Conservation (phyloP, 371 early-diverging fungal genomes). For the Apophysomyces elegans region DNA sequence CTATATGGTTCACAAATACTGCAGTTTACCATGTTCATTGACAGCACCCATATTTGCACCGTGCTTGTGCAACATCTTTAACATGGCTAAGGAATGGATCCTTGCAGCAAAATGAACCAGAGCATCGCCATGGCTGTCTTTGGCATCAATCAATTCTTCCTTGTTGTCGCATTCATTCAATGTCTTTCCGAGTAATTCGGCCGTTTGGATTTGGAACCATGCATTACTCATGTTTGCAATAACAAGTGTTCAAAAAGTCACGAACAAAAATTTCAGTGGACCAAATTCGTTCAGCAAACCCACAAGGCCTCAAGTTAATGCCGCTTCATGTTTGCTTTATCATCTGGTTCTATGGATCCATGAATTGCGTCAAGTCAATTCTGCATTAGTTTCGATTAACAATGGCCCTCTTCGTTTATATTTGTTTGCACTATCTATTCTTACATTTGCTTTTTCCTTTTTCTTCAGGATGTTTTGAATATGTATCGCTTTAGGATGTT, state of each 20-base stretch:
- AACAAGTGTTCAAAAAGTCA: background rate
- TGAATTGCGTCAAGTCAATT: too few species aligned
- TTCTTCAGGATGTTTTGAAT: too few species aligned
- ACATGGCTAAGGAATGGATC: constrained; percentile 30
- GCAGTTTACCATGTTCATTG: constrained; percentile 48
- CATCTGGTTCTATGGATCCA: too few species aligned
- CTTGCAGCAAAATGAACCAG: constrained; percentile 57
- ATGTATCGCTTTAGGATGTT: too few species aligned
- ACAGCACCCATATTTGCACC: constrained; percentile 43
- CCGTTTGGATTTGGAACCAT: constrained; percentile 1
- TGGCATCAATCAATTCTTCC: constrained; percentile 20
- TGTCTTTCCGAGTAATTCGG: background rate
- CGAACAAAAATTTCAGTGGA: background rate
- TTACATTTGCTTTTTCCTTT: too few species aligned
- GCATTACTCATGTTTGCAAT: background rate
- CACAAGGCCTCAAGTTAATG: too few species aligned
- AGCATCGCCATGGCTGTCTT: constrained; percentile 50
- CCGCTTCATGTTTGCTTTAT: background rate
- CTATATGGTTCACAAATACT: background rate
- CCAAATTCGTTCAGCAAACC: too few species aligned
- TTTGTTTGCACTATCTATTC: too few species aligned
- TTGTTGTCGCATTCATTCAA: background rate
- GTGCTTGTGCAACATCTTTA: constrained; percentile 31
- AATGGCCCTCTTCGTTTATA: too few species aligned
- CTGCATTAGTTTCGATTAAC: too few species aligned